Evolutionary conservation across 208 protist species (phyloP).

Genomic region (Porcisia hertigi): DNA sequence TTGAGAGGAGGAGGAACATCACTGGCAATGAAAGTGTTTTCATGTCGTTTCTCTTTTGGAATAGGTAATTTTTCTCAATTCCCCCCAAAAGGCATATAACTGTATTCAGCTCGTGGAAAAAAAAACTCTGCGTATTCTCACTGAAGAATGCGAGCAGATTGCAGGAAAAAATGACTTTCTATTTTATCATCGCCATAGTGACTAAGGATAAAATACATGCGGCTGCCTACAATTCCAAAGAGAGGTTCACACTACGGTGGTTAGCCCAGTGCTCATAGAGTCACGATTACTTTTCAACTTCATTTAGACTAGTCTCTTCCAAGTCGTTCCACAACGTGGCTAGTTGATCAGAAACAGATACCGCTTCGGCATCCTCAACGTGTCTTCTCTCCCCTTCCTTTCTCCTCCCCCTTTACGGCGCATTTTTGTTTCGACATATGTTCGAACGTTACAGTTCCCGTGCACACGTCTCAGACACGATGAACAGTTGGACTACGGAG

Average conservation of each 20-base stretch:
- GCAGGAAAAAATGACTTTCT: not conserved
- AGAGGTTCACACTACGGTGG: not conserved
- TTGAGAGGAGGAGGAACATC: no score
- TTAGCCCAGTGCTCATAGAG: not conserved
- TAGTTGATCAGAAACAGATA: not conserved
- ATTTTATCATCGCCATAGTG: no score
- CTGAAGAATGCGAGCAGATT: not conserved
- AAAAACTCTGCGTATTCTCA: not conserved
- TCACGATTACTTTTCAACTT: not conserved
- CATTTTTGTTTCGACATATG: not conserved
- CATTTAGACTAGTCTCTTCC: not conserved
- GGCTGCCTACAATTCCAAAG: not conserved
- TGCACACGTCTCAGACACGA: not conserved
- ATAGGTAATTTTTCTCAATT: not conserved
- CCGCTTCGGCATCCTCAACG: not conserved
- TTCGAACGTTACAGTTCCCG: not conserved
- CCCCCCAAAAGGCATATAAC: no score
- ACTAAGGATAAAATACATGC: not conserved
- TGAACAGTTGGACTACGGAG: constrained; percentile 5
- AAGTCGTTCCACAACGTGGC: not conserved
- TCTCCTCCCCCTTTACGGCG: not conserved
- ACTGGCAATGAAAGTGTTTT: not conserved
- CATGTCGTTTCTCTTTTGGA: not conserved
- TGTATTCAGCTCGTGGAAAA: not conserved
- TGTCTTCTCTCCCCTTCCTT: no score